phyloP scores from a whole-genome alignment of 192 early-diverging fungal species.

The Glomus cerebriforme region DNA sequence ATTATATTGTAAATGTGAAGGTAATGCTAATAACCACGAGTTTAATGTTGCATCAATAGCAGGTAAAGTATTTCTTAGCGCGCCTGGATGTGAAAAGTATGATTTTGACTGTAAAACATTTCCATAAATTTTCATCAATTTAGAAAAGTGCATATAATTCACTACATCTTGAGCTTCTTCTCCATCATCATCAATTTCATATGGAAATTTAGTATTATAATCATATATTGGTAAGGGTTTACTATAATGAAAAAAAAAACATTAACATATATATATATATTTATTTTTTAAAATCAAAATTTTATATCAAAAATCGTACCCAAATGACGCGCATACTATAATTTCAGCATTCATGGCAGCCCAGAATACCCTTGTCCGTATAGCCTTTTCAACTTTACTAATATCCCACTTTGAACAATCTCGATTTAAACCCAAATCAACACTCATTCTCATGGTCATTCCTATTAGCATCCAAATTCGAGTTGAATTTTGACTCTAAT shows the following conservation, averaged over 20 bases:
- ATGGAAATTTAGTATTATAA: constrained; percentile 44
- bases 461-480: constrained; percentile 46
- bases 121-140: constrained; percentile 48
- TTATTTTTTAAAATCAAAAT: constrained; percentile 6
- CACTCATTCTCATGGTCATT: constrained; percentile 67
- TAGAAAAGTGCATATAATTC: constrained; percentile 35
- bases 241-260: neutral
- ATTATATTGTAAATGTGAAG: constrained; percentile 39
- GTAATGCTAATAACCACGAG: constrained; percentile 39
- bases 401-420: constrained; percentile 57
- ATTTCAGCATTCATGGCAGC: constrained; percentile 64
- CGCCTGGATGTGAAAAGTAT: constrained; percentile 35
- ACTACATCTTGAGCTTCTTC: constrained; percentile 29
- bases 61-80: constrained; percentile 35
- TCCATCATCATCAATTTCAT: constrained; percentile 30
- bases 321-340: constrained; percentile 59
- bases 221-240: constrained; percentile 35
- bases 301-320: constrained; percentile 36
- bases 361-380: constrained; percentile 67
- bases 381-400: constrained; percentile 49
- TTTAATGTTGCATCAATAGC: constrained; percentile 29
- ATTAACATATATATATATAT: neutral
- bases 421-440: constrained; percentile 71
- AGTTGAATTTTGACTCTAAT: constrained; percentile 1
- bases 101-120: constrained; percentile 43